Evolutionary conservation across 768 basidiomycete species (phyloP).

Genomic region (Coprinopsis marcescibilis): DNA sequence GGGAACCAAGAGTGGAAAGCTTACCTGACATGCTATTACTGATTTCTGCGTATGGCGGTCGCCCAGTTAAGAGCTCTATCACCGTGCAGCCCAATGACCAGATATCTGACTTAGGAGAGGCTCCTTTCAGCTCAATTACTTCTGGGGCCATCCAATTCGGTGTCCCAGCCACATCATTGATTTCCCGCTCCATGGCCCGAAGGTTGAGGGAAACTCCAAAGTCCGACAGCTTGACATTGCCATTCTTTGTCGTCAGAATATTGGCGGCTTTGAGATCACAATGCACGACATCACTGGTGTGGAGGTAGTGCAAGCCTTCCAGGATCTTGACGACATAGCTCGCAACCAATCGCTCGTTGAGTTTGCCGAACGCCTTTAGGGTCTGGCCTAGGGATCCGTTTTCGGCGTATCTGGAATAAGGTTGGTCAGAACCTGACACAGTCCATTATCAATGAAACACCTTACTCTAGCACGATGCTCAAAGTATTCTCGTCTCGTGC

Average conservation of each 20-base stretch:
- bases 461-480: slow-evolving; percentile 92
- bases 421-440: slow-evolving; percentile 11
- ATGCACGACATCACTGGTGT: slow-evolving; percentile 86
- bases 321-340: slow-evolving; percentile 95
- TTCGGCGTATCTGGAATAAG: slow-evolving; percentile 74
- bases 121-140: slow-evolving; percentile 92
- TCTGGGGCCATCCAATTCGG: slow-evolving; percentile 99
- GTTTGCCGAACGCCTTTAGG: slow-evolving; percentile 86
- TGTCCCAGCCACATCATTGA: slow-evolving; percentile 85
- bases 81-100: slow-evolving; percentile 96
- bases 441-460: too few relatives aligned
- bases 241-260: slow-evolving; percentile 97
- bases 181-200: slow-evolving; percentile 81
- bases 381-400: slow-evolving; percentile 94
- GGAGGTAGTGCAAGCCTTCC: slow-evolving; percentile 92
- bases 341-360: slow-evolving; percentile 89
- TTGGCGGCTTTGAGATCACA: slow-evolving; percentile 99
- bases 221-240: slow-evolving; percentile 95
- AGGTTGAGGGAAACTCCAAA: slow-evolving; percentile 97
- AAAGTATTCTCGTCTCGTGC: slow-evolving; percentile 81
- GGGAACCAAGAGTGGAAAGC: slow-evolving; percentile 17
- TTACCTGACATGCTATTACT: slow-evolving; percentile 85
- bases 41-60: slow-evolving; percentile 88
- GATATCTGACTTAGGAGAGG: slow-evolving; percentile 89
- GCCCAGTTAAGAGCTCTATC: slow-evolving; percentile 87